A percentile compares a stretch with the other conserved stretches of the same genome.
These are phyloP conservation scores for Apiospora malaysiana DNA, from an alignment of 2,329 filamentous ascomycete species.

Conservation along the genomic window DNA sequence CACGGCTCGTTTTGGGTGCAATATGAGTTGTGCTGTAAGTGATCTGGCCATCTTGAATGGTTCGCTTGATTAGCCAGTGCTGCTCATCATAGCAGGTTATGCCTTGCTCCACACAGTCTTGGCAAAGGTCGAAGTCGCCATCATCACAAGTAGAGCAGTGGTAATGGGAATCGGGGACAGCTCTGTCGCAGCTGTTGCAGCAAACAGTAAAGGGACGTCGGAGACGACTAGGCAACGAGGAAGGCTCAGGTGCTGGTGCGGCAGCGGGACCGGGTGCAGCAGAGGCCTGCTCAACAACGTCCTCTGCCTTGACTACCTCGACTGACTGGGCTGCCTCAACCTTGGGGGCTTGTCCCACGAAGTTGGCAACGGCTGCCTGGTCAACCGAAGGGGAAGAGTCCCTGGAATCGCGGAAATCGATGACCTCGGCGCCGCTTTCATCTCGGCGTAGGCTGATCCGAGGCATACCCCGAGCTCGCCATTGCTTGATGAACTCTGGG, in stretches of 20 bases:
- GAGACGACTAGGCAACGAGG: conserved; percentile 26
- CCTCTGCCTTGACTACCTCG: neutral
- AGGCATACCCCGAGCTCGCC: conserved; percentile 36
- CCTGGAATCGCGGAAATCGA: conserved; percentile 34
- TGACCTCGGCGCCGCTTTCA: conserved; percentile 33
- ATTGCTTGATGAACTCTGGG: conserved; percentile 35
- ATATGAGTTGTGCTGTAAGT: conserved; percentile 87
- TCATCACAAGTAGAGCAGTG: conserved; percentile 94
- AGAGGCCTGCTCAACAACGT: conserved; percentile 24
- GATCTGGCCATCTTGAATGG: conserved; percentile 77
- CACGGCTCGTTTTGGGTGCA: conserved; percentile 62
- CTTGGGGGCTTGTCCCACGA: conserved; percentile 25
- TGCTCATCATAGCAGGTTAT: conserved; percentile 77
- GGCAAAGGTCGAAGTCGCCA: conserved; percentile 94
- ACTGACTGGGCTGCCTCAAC: conserved; percentile 3
- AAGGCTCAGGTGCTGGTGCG: neutral
- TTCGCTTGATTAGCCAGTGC: conserved; percentile 96
- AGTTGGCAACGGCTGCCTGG: conserved; percentile 21
- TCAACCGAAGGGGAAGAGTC: conserved; percentile 22
- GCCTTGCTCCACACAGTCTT: conserved; percentile 75
- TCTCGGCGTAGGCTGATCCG: conserved; percentile 35
- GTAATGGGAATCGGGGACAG: conserved; percentile 83
- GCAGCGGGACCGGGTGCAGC: neutral
- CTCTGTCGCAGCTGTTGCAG: conserved; percentile 87
- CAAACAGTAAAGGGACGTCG: conserved; percentile 76